Evolutionary conservation across 2,329 filamentous ascomycete genomes (phyloP).

Genomic region (Apiospora rasikravindrae): DNA sequence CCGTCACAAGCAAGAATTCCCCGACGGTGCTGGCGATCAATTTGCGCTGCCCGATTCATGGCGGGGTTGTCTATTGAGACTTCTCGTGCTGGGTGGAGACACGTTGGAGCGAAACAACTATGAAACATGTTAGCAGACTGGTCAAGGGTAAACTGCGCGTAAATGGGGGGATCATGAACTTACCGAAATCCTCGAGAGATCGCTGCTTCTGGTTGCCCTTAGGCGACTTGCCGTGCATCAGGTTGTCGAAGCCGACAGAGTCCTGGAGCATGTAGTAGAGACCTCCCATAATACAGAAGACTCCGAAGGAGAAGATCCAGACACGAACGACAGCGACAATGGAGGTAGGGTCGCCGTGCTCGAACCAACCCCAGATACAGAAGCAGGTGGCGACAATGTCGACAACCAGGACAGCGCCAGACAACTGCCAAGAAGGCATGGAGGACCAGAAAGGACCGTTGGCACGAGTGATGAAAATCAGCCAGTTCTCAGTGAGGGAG

Average conservation of each 20-base stretch:
- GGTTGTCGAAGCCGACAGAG: constrained; percentile 82
- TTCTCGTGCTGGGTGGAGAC: constrained; percentile 93
- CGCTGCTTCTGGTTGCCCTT: constrained; percentile 85
- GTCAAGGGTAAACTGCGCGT: background rate
- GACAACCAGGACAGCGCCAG: constrained; percentile 78
- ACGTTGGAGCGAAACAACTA: constrained; percentile 87
- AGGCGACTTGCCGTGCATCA: constrained; percentile 88
- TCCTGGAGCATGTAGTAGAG: constrained; percentile 82
- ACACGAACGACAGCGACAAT: constrained; percentile 87
- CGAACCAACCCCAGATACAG: constrained; percentile 85
- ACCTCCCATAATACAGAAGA: constrained; percentile 81
- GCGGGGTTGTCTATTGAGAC: constrained; percentile 61
- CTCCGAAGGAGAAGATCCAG: constrained; percentile 89
- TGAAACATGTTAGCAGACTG: constrained; percentile 52
- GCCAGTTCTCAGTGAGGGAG: constrained; percentile 91
- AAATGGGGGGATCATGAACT: constrained; percentile 44
- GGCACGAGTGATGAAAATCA: constrained; percentile 94
- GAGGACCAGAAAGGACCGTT: constrained; percentile 93
- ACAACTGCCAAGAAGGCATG: constrained; percentile 84
- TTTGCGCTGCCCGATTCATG: constrained; percentile 29
- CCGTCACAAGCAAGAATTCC: background rate
- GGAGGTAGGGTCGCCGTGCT: constrained; percentile 66
- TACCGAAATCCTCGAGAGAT: constrained; percentile 88
- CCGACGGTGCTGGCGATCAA: constrained; percentile 16
- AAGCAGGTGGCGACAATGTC: constrained; percentile 87